Base-by-base conservation (phyloP, 352 stramenopile species). In the Globisporangium okanoganense region DNA sequence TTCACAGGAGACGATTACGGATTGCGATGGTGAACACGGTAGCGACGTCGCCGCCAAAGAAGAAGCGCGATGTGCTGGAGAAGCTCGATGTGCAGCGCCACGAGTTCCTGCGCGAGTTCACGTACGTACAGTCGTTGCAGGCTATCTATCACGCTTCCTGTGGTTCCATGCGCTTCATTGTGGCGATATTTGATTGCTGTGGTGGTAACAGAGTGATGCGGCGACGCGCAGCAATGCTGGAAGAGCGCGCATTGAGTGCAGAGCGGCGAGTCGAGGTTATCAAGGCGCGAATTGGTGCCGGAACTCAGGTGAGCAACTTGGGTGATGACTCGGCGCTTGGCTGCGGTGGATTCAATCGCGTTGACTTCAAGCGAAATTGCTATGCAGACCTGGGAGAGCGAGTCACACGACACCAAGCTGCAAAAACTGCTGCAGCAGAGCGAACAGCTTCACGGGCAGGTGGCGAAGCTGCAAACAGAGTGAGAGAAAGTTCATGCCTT, bases 71-170 rank as follows among this genome's bases (percentile, higher is more conserved):
- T n/a, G 50, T 41, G 31, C 50, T 56, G n/a, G 50, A 44, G 50
- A 56, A 43, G 20, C 51, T 57, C 33, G 51, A 57, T 22, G 51
- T 20, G 51, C 51, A 57, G 33, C 51, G 51, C 10, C 51, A 57
- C 27, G 20, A 43, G 18, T 43, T 57, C 33, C 20, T 45, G 33
- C 51, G 51, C 51, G 24, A 40, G 20, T 44, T 45, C 33, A 57
- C 51, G 51, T 45, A 29, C 51, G 51, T 35, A 16, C 14, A n/a
- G n/a, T n/a, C n/a, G n/a, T n/a, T n/a, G n/a, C n/a, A n/a, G n/a
- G n/a, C n/a, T n/a, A n/a, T n/a, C n/a, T n/a, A n/a, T n/a, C n/a
- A n/a, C n/a, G n/a, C n/a, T n/a, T n/a, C n/a, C n/a, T 44, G 51
- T n/a, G 7, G 31, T 25, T 45, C 18, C 25, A 4, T 29, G 20